Conservation (phyloP, 129 eudicot genomes). For the Pseudognaphalium luteoalbum region DNA sequence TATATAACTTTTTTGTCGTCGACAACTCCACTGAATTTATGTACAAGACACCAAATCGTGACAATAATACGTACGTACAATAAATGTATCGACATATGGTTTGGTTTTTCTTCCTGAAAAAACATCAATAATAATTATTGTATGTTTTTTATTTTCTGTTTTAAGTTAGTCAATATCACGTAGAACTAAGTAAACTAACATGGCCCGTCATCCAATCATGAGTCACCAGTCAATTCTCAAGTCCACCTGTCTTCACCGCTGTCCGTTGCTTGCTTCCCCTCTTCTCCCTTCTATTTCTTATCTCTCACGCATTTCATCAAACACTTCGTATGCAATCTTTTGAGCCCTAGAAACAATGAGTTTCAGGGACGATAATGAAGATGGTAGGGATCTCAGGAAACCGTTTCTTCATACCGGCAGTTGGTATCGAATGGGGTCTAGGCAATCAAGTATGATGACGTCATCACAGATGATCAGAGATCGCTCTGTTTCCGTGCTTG, state of each 20-base stretch:
- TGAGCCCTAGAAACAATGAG: conserved; percentile 45
- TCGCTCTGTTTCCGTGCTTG: conserved; percentile 82
- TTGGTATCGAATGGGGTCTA: conserved; percentile 93
- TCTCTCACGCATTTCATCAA: conserved; percentile 18
- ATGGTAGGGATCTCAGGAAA: conserved; percentile 68
- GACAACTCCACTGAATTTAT: no score
- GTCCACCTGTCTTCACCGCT: conserved; percentile 29
- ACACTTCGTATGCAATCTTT: background rate
- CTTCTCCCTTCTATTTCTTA: background rate
- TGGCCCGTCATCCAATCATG: conserved; percentile 1
- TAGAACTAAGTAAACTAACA: conserved; percentile 13
- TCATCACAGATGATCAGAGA: conserved; percentile 85
- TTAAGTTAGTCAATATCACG: conserved; percentile 7
- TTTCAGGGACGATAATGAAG: conserved; percentile 68
- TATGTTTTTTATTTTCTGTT: background rate
- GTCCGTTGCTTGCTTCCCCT: conserved; percentile 18
- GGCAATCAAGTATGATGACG: conserved; percentile 81
- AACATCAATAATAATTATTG: no score
- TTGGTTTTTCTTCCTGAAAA: background rate
- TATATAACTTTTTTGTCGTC: no score
- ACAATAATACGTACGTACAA: background rate
- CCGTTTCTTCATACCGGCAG: conserved; percentile 94
- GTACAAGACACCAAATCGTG: no score
- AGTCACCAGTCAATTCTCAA: conserved; percentile 21
- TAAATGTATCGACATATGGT: background rate